A percentile compares a stretch with the other conserved stretches of the same genome.
phyloP scores from a whole-genome alignment of 75 land plant species.

The Selaginella moellendorffii region DNA sequence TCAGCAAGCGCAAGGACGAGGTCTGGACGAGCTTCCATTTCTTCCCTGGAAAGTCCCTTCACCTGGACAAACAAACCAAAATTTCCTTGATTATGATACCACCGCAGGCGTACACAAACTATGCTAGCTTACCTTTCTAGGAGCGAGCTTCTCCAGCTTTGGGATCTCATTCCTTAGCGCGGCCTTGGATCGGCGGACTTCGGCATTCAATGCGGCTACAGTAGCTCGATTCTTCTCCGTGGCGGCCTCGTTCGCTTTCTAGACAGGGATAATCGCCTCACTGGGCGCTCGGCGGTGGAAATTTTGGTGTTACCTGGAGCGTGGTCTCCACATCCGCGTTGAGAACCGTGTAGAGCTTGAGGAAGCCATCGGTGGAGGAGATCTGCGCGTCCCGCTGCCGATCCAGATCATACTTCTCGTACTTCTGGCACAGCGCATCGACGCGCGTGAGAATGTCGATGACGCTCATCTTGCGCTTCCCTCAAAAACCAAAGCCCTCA shows the following conservation, averaged over 20 bases:
- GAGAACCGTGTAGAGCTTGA: constrained; percentile 52
- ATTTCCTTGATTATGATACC: too few species aligned
- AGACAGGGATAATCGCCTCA: too few species aligned
- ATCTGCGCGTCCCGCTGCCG: constrained; percentile 41
- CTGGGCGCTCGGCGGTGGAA: too few species aligned
- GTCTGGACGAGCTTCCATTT: constrained; percentile 42
- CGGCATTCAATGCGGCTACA: constrained; percentile 67
- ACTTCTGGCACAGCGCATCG: constrained; percentile 74
- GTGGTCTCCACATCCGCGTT: constrained; percentile 58
- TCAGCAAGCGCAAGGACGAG: constrained; percentile 57
- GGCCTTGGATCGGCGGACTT: constrained; percentile 77
- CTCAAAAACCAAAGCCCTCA: constrained; percentile 15
- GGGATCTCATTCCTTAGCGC: constrained; percentile 56
- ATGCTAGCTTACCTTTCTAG: constrained; percentile 44
- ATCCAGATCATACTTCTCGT: constrained; percentile 75
- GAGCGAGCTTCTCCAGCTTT: constrained; percentile 59
- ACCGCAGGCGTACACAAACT: too few species aligned
- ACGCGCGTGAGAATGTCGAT: constrained; percentile 71
- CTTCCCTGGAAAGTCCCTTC: constrained; percentile 66
- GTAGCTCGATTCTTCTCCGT: constrained; percentile 70
- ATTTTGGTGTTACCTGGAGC: constrained; percentile 31
- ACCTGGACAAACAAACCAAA: constrained; percentile 48
- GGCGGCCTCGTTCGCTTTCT: constrained; percentile 60
- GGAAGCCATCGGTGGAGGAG: constrained; percentile 40
- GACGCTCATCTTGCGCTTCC: constrained; percentile 44